Base-by-base conservation (phyloP, 805 yeast genomes). In the Kockiozyma suomiensis region DNA sequence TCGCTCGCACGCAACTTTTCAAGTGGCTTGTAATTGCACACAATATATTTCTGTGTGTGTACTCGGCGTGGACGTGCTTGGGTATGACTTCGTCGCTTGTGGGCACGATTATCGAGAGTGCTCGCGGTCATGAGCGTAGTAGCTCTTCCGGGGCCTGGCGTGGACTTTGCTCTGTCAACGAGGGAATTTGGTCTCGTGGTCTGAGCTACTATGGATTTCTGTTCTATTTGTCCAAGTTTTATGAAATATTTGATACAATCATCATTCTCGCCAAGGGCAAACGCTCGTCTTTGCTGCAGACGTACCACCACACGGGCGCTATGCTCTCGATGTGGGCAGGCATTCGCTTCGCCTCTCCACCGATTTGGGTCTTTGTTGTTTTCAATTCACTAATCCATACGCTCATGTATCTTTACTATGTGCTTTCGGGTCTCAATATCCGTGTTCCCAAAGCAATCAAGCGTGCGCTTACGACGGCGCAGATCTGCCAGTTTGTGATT, bases 271-370 rank as follows among this genome's bases (percentile, higher is more conserved):
- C 85, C 59, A 86, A 86, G 72, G 91, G 91, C 45, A 79, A 80
- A 70, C 86, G 84, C 15, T 82, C 87, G 13, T 82, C 86, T 4
- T 74, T 86, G 58, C 76, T 86, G 69, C 91, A 86, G 73, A 82
- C 87, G 58, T 86, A 86, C 74, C 91, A 86, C 71, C 91, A 86
- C 72, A 82, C 90, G 4, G 91, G 91, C 26, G 91, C 91, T 50
- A 86, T 86, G 84, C 75, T 86, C 73, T 85, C 88, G 61, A 86
- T 86, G 91, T 86, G 90, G 90, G 82, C 88, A 6, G 91, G 91
- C 1, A 81, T 85, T 57, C 76, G 90, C 58, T 86, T 76, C 73
- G 82, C 81, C 53, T 81, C 88, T 13, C 88, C 90, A 4, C 91
- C 91, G 37, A 86, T 86, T 71, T 86, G 91, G 91, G 84, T 86